Evolutionary conservation across 768 basidiomycete genomes (phyloP), one percentile per base, ranked within the genome.

Genomic region (Melanogaster broomeanus): DNA sequence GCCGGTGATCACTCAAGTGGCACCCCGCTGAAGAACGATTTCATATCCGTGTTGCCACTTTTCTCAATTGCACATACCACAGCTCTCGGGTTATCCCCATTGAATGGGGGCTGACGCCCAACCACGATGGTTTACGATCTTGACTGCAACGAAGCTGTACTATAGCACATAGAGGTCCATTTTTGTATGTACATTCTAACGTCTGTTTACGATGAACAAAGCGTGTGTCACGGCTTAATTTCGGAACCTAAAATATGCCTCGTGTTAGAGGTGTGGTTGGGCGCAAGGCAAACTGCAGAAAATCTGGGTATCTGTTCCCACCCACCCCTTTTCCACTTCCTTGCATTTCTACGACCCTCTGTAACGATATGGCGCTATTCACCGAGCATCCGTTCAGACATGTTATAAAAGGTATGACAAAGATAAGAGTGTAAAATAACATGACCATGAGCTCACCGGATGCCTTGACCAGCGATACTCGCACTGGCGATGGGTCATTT

Each of bases 1-100:
- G 19, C 73, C 87, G 13, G 75, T 78, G n/a, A 71, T 90, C 44
- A 82, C 80, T 15, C 84, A 85, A 57, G 68, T 87, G 25, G 54
- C 55, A 15, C 54, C 43, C 45, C 65, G 43, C 8, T 27, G 25
- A 8, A 27, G 8, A 27, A 27, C 25, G 4, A 27, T 27, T 27
- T 27, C 25, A 27, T 4, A 27, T 27, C 12, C 11, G 12, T 5
- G 13, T 16, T 10, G 5, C n/a, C 35, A 19, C 16, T 37, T 19
- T 37, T n/a, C 10, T 19, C 16, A 19, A 18, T 18, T 37, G 35
- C 35, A 16, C 18, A n/a, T 18, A 3, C 16, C 31, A 31, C 9
- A 31, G 15, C 15, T 5, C 31, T 31, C 6, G 31, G 11, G 30
- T 31, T 4, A 27, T 12, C 35, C 35, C 12, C 18, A 37, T 11